These are phyloP conservation scores for Vicia villosa DNA, from an alignment of 306 rosid genomes.

Conservation along the genomic window DNA sequence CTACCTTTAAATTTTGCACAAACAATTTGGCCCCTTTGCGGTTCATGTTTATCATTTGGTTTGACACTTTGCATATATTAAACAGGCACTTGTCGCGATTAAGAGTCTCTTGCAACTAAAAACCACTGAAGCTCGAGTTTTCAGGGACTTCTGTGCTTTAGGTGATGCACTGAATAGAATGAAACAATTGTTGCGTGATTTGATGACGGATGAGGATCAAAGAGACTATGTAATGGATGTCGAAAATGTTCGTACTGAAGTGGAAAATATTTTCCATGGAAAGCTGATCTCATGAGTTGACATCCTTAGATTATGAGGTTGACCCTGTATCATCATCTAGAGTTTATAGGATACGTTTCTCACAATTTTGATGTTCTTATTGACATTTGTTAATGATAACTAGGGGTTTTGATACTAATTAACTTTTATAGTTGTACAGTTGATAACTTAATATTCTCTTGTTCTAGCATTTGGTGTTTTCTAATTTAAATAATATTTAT, in stretches of 20 bases:
- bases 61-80: conserved; percentile 29
- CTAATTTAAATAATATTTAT: conserved; percentile 22
- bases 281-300: conserved; percentile 45
- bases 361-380: conserved; percentile 35
- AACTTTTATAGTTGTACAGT: conserved; percentile 24
- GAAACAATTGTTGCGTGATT: conserved; percentile 57
- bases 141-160: conserved; percentile 64
- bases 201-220: conserved; percentile 56
- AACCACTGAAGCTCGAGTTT: conserved; percentile 61
- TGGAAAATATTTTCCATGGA: conserved; percentile 54
- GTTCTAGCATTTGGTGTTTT: conserved; percentile 18
- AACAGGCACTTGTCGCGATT: conserved; percentile 72
- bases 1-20: too few relatives aligned
- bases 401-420: conserved; percentile 4
- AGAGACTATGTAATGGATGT: conserved; percentile 72
- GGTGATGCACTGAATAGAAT: conserved; percentile 73
- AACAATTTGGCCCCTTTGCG: not conserved
- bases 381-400: not conserved
- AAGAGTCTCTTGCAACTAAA: conserved; percentile 73
- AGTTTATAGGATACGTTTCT: conserved; percentile 12
- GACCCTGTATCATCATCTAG: conserved; percentile 19
- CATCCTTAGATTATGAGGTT: conserved; percentile 21
- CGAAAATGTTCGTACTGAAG: conserved; percentile 71
- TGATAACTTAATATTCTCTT: not conserved
- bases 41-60: conserved; percentile 29